Evolutionary conservation across 805 yeast genomes (phyloP), one percentile per base, ranked within the genome.

Genomic region (Limtongozyma cylindracea): DNA sequence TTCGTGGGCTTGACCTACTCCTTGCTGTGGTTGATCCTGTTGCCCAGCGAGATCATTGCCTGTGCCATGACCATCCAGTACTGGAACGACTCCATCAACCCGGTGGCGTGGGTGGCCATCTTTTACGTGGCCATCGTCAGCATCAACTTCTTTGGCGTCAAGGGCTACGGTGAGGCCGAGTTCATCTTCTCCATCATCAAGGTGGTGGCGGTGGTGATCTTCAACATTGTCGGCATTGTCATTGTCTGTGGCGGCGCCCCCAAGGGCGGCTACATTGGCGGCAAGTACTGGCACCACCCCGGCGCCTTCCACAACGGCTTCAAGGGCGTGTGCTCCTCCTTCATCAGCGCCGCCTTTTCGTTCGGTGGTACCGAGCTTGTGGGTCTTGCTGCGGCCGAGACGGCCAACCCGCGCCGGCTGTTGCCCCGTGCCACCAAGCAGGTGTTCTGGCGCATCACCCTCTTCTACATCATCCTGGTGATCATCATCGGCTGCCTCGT

Each of bases 81-180:
- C 11, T 17, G 18, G 18, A 17, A 9, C 11, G 5, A 9, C 10
- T 10, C 11, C 18, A n/a, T 17, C 18, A 17, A 17, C 8, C 18
- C 18, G 5, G n/a, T 9, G 18, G 18, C 8, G 4, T 17, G 18
- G 18, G 11, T 17, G n/a, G 18, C 18, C 18, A 17, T 17, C 17
- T 65, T 67, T 31, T 67, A 53, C 33, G 49, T 46, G 4, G 33
- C 61, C 15, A 53, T 68, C 27, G 37, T 61, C 16, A 27, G 41
- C 18, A 57, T 66, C 27, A 66, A 67, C 38, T 41, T 66, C 24
- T 56, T 62, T 24, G 74, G 76, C 31, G 68, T 64, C 17, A 51
- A 47, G 31, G 73, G 73, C 26, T 68, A 65, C 33, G 76, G 74
- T 41, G 77, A 68, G 41, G 64, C 66, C 16, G 77, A 68, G 40